Conservation (phyloP, 129 eudicot genomes). For the Pulicaria dysenterica region DNA sequence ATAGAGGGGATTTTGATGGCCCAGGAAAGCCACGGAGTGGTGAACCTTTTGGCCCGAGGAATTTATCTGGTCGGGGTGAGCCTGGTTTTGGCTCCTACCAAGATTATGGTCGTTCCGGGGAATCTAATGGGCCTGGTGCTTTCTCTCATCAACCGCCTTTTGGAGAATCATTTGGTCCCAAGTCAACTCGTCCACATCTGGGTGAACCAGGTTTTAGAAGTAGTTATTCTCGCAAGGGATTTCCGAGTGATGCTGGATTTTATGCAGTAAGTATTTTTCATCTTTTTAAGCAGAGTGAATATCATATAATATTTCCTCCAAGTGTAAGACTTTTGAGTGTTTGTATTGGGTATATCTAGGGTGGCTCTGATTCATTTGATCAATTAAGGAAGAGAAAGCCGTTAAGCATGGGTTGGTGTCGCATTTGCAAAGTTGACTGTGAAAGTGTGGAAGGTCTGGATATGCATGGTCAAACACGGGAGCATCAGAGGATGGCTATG, state of each 20-base stretch:
- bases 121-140: slow-evolving; percentile 49
- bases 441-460: slow-evolving; percentile 90
- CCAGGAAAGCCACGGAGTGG: slow-evolving; percentile 47
- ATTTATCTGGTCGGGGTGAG: slow-evolving; percentile 54
- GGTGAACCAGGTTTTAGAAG: slow-evolving; percentile 82
- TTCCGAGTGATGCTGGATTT: slow-evolving; percentile 54
- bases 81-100: slow-evolving; percentile 55
- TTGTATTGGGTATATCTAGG: slow-evolving; percentile 44
- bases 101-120: slow-evolving; percentile 54
- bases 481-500: slow-evolving; percentile 88
- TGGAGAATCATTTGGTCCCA: slow-evolving; percentile 49
- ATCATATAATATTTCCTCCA: slow-evolving; percentile 18
- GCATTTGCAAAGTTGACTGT: slow-evolving; percentile 93
- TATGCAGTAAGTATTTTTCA: slow-evolving; percentile 55
- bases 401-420: slow-evolving; percentile 82
- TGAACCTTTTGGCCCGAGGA: slow-evolving; percentile 53
- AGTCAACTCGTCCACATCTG: slow-evolving; percentile 53
- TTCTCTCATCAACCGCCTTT: slow-evolving; percentile 54
- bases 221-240: slow-evolving; percentile 55
- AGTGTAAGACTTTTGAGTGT: slow-evolving; percentile 7
- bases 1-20: slow-evolving; percentile 67
- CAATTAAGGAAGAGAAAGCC: slow-evolving; percentile 63
- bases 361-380: slow-evolving; percentile 68
- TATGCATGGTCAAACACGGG: slow-evolving; percentile 88
- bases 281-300: slow-evolving; percentile 3